phyloP scores from a whole-genome alignment of 805 yeast species.

The Candida stauntonica region DNA sequence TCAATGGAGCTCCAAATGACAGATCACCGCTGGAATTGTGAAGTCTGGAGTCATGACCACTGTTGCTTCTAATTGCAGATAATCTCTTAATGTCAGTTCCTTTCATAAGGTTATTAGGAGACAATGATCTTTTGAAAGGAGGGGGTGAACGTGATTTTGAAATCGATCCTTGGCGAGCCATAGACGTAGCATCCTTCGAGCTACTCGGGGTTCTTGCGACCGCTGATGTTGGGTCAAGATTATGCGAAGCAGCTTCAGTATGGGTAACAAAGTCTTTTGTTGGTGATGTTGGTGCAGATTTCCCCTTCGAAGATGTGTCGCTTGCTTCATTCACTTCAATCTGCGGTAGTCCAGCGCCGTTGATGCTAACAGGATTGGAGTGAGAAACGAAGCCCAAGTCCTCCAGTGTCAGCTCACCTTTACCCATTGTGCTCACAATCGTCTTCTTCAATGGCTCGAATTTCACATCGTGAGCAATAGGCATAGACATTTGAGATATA shows the following conservation, averaged over 20 bases:
- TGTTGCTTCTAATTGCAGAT: slow-evolving; percentile 4
- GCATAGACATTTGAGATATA: slow-evolving; percentile 6
- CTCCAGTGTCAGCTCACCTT: slow-evolving; percentile 46
- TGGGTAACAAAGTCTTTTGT: not conserved
- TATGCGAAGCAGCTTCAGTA: not conserved
- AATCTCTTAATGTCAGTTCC: not conserved
- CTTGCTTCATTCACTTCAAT: slow-evolving; percentile 5
- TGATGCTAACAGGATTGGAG: slow-evolving; percentile 1
- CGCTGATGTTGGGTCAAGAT: not conserved
- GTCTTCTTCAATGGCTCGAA: slow-evolving; percentile 41
- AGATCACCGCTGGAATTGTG: slow-evolving; percentile 12
- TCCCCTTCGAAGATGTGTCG: not conserved
- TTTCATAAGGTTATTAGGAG: slow-evolving; percentile 10
- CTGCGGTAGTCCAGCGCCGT: slow-evolving; percentile 1
- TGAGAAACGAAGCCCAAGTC: slow-evolving; percentile 21
- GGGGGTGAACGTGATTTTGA: slow-evolving; percentile 16
- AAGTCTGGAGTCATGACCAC: slow-evolving; percentile 4
- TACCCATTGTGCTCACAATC: slow-evolving; percentile 49
- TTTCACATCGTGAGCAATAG: slow-evolving; percentile 31
- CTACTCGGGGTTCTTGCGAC: too few species aligned
- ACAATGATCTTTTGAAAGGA: slow-evolving; percentile 15
- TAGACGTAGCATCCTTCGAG: not conserved
- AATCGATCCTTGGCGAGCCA: slow-evolving; percentile 4
- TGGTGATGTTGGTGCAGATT: not conserved
- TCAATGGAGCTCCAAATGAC: slow-evolving; percentile 7